A percentile compares a stretch with the other conserved stretches of the same genome.
These are phyloP conservation scores for Candida tetrigidarum DNA, from an alignment of 1,139 yeast genomes.

Conservation along the genomic window DNA sequence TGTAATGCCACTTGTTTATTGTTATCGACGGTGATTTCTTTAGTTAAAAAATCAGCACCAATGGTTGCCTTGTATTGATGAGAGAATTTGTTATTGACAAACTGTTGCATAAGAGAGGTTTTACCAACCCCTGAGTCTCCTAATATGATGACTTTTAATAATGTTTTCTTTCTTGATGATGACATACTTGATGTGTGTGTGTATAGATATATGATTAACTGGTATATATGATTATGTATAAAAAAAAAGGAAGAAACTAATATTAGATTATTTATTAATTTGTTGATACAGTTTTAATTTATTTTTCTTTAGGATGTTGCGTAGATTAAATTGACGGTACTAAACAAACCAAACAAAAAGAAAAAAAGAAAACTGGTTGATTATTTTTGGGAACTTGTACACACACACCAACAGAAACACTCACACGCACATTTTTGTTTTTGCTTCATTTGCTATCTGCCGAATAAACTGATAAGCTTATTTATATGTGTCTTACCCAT, in stretches of 20 bases:
- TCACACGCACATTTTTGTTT: no score
- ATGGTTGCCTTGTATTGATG: conserved; percentile 98
- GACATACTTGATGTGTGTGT: conserved; percentile 50
- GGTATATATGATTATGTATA: no score
- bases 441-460: no score
- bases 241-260: background rate
- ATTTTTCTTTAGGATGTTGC: background rate
- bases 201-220: background rate
- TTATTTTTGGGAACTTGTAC: no score
- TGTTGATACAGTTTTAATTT: conserved; percentile 1
- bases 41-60: conserved; percentile 96
- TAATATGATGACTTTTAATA: conserved; percentile 89
- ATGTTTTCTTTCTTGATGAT: conserved; percentile 82
- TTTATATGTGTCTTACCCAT: no score
- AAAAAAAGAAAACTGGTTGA: no score
- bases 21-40: conserved; percentile 85
- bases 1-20: conserved; percentile 77
- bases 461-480: no score
- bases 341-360: background rate
- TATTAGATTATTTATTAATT: background rate
- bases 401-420: no score
- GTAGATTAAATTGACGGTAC: no score
- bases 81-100: conserved; percentile 92
- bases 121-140: conserved; percentile 99
- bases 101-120: conserved; percentile 95